Conservation (phyloP, 768 basidiomycete genomes). For the Mycena filopes region DNA sequence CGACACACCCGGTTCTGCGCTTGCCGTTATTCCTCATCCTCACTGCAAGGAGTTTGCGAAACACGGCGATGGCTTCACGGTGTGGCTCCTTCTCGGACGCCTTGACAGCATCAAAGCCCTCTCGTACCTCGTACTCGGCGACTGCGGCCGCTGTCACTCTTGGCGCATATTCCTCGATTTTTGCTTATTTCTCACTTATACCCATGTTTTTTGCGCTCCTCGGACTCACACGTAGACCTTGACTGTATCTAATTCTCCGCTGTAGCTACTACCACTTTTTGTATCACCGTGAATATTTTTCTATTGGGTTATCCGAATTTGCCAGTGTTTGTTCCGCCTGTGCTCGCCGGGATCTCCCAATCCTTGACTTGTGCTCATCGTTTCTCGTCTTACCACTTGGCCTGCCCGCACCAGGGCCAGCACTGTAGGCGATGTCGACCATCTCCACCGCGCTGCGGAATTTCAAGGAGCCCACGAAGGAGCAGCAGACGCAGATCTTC, state of each 20-base stretch:
- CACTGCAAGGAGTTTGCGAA: no score
- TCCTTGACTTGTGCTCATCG: no score
- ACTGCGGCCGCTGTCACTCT: no score
- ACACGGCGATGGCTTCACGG: no score
- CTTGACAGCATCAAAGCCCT: no score
- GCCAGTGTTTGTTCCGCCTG: slow-evolving; percentile 13
- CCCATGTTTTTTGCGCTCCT: no score
- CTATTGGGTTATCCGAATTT: slow-evolving; percentile 10
- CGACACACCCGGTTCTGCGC: neutral
- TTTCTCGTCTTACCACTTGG: no score
- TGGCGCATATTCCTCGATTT: no score
- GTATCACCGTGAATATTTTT: slow-evolving; percentile 24
- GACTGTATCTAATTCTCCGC: slow-evolving; percentile 16
- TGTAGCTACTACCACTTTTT: slow-evolving; percentile 25
- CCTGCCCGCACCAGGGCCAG: slow-evolving; percentile 3
- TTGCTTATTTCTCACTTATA: no score
- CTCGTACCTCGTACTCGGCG: no score
- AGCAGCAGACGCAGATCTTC: slow-evolving; percentile 85
- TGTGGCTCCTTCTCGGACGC: no score
- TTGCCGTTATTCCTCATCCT: neutral
- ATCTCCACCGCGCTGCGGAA: slow-evolving; percentile 90
- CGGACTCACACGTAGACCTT: neutral
- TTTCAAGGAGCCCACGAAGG: slow-evolving; percentile 93
- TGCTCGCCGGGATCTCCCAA: no score
- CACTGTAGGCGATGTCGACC: slow-evolving; percentile 65